Evolutionary conservation across 2,329 filamentous ascomycete genomes (phyloP), one percentile per base, ranked within the genome.

Genomic region (Cercospora sp.): DNA sequence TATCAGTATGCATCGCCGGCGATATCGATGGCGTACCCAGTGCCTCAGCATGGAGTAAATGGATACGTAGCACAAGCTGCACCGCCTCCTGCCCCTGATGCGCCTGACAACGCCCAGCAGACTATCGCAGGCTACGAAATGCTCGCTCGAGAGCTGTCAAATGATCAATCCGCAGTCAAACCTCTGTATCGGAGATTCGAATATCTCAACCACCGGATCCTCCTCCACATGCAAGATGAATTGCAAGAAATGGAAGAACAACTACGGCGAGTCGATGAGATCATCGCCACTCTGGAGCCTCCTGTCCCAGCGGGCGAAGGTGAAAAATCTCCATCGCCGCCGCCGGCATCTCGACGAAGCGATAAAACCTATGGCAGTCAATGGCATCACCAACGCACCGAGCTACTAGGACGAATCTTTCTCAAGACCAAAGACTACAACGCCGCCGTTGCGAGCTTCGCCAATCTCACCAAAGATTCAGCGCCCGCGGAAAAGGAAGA

Each of bases 161-260:
- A 64, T 40, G 10, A 61, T 2, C 40, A 62, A 9, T 71, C 72
- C 7, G 36, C 63, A 5, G 63, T 77, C 16, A 74, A 72, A 20
- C 92, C 92, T 0, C 86, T 97, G 67, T 97, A 97, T 78, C 88
- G 94, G 53, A 90, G 90, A 66, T 97, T 97, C 75, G 90, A 92
- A 76, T 85, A 88, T 10, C 81, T 97, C 18, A 94, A 95, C 74
- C 93, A 97, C 77, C 89, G 94, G 2, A 81, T 97, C 2, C 82
- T 97, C 2, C 83, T 97, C 0, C 89, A 95, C 70, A 84, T 97
- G 16, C 94, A 97, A 78, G 93, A 97, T 75, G 92, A 97, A 77
- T 87, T 97, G 18, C 84, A 85, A 31, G 90, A 94, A 73, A 83
- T 97, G 42, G 93, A 97, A 79, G 89, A 93, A 74, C 88, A 94